Base-by-base conservation (phyloP, 345 rosid genomes). In the Eucalyptus dawsonii region DNA sequence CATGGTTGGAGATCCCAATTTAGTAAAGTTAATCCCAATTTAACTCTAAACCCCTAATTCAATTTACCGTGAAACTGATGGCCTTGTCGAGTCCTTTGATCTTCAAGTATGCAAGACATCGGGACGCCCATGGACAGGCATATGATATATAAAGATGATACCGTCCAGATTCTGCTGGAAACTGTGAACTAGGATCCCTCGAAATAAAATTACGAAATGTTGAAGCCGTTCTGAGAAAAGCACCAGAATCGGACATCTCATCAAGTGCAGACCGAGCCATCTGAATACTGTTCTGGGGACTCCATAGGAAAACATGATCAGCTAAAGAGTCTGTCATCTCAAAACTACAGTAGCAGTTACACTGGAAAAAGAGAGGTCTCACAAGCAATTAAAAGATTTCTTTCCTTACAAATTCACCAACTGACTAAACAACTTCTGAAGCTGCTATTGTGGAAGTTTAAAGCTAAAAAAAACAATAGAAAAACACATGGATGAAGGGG, bases 51-150 rank as follows among this genome's bases (percentile, higher is more conserved):
- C 53, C 81, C 62, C 27, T n/a, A 50, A 81, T 87, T 81, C 88
- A 22, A 95, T 95, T 89, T 53, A 96, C 99, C 93, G 98, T 94
- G 92, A 96, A 96, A 91, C 93, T 87, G 90, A 97, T 96, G 89
- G 94, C 96, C 80, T 94, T 92, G 47, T 95, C 96, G 76, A 97
- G 99, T 85, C 99, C 99, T 92, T 96, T 97, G 90, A 96, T 89
- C 94, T 95, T 96, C 91, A 97, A 91, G 93, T 91, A 96, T 29
- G 99, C 94, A 88, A 97, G 95, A 88, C 98, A 96, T 90, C 99
- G 93, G 44, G 96, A 95, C 72, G 98, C 99, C 99, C 99, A 96
- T 19, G 99, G 99, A 89, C 99, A 97, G 88, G 99, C 99, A 93
- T 97, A 96, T 7, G 98, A 97, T 89, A 97, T 90, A 81, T 97